Conservation (phyloP, 768 basidiomycete genomes). For the Termitomyces titanicus region DNA sequence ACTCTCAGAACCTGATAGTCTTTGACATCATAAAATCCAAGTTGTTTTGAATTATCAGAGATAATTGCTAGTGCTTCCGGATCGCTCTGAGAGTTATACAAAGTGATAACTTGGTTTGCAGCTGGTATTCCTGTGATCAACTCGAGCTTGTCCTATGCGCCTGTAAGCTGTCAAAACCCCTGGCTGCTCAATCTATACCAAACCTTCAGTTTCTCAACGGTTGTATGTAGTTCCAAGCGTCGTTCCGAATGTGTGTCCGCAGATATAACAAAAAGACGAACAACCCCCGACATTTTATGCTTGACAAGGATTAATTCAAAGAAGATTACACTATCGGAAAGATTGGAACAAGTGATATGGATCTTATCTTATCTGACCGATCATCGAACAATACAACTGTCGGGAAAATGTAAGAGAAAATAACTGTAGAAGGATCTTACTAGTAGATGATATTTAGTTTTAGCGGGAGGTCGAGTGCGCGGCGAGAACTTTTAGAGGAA, state of each 20-base stretch:
- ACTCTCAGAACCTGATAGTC: constrained; percentile 86
- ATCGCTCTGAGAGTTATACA: constrained; percentile 59
- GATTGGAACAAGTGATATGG: neutral
- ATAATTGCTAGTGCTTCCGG: constrained; percentile 48
- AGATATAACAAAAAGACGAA: constrained; percentile 68
- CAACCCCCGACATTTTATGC: constrained; percentile 18
- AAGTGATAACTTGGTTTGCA: constrained; percentile 62
- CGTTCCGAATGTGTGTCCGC: constrained; percentile 91
- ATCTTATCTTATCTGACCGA: neutral
- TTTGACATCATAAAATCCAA: constrained; percentile 72
- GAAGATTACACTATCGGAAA: too few species aligned
- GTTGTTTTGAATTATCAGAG: constrained; percentile 59
- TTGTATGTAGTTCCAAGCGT: constrained; percentile 70
- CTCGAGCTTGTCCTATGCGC: constrained; percentile 70
- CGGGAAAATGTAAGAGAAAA: too few species aligned
- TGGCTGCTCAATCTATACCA: neutral
- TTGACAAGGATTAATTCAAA: too few species aligned
- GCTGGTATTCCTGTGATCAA: constrained; percentile 87
- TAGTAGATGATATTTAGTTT: too few species aligned
- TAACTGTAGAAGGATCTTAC: too few species aligned
- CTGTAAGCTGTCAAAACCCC: neutral
- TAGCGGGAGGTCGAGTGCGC: too few species aligned
- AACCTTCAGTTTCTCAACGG: constrained; percentile 83
- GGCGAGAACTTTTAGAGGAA: too few species aligned
- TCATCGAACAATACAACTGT: too few species aligned